phyloP scores from a whole-genome alignment of 768 basidiomycete species.

The Tylopilus plumbeoviolaceoides region DNA sequence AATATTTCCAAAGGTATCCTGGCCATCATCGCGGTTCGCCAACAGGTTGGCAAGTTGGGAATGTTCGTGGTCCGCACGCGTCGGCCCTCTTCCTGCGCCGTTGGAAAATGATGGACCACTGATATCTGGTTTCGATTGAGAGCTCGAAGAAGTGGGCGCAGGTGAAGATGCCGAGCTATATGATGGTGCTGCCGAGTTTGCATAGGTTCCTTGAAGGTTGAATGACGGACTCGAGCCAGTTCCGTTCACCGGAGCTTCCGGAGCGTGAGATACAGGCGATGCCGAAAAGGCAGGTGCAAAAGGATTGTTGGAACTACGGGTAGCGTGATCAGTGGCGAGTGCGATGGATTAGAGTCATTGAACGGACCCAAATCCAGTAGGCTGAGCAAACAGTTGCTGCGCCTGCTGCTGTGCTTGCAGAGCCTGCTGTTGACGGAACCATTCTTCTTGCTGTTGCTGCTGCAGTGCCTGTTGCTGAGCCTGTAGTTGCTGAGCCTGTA shows the following conservation, averaged over 20 bases:
- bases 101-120: slow-evolving; percentile 9
- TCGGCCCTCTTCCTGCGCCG: slow-evolving; percentile 23
- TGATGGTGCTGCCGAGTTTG: slow-evolving; percentile 35
- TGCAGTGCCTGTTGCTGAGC: slow-evolving; percentile 33
- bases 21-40: slow-evolving; percentile 86
- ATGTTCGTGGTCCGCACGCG: slow-evolving; percentile 65
- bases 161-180: slow-evolving; percentile 39
- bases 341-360: not conserved
- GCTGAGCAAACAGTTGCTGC: slow-evolving; percentile 51
- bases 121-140: slow-evolving; percentile 35
- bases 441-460: slow-evolving; percentile 45
- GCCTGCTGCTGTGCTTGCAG: slow-evolving; percentile 42
- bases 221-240: slow-evolving; percentile 45
- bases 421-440: slow-evolving; percentile 59
- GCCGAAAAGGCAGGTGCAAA: slow-evolving; percentile 56
- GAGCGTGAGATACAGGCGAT: slow-evolving; percentile 30
- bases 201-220: slow-evolving; percentile 69
- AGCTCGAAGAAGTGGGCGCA: slow-evolving; percentile 35
- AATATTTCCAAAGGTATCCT: slow-evolving; percentile 93
- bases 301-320: slow-evolving; percentile 86
- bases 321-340: slow-evolving; percentile 22
- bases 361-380: slow-evolving; percentile 73
- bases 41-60: slow-evolving; percentile 74
- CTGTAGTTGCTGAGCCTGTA: slow-evolving; percentile 43
- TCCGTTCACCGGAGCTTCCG: slow-evolving; percentile 33